Evolutionary conservation across 129 eudicot genomes (phyloP), one percentile per base, ranked within the genome.

Genomic region (Calendula officinalis): DNA sequence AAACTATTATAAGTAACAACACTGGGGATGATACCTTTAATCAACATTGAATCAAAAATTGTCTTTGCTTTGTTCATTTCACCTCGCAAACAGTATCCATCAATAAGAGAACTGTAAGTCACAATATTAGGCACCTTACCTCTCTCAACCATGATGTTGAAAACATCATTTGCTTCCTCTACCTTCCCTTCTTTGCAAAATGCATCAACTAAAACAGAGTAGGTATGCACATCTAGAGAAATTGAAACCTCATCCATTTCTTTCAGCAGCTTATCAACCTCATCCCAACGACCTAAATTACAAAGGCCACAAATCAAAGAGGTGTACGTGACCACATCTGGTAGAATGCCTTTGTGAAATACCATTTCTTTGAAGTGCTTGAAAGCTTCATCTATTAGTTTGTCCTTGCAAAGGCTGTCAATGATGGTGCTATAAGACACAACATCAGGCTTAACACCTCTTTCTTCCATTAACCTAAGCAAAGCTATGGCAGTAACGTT

Each of bases 251-350:
- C 64, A 4, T 36, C 13, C 74, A 68, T 68, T 56, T 68, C 74
- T 32, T 68, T 48, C 4, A 68, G 42, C 64, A 67, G 41, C 48
- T 42, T 5, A 16, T 15, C 40, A 13, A 33, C 72, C 35, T 67
- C 72, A 3, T 15, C 53, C 72, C 72, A 41, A 41, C 44, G 72
- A 67, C 72, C 54, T 16, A 55, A 67, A 4, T 15, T 44, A 68
- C 74, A 68, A 56, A 68, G 66, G 44, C 65, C 74, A 56, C 13
- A 12, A 43, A 68, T 68, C 7, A 62, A 1, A 62, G 39, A 42
- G 40, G 0, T 41, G 67, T 62, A 62, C 5, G 53, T 62, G 41
- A 61, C 10, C 10, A 61, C 53, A 43, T 11, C 0, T 1, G 52
- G 67, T 27, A 44, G 32, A n/a, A 62, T 45, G 8, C 42, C 32